Evolutionary conservation across 2,329 filamentous ascomycete species (phyloP).

Genomic region (Tolypocladium ovalisporum): DNA sequence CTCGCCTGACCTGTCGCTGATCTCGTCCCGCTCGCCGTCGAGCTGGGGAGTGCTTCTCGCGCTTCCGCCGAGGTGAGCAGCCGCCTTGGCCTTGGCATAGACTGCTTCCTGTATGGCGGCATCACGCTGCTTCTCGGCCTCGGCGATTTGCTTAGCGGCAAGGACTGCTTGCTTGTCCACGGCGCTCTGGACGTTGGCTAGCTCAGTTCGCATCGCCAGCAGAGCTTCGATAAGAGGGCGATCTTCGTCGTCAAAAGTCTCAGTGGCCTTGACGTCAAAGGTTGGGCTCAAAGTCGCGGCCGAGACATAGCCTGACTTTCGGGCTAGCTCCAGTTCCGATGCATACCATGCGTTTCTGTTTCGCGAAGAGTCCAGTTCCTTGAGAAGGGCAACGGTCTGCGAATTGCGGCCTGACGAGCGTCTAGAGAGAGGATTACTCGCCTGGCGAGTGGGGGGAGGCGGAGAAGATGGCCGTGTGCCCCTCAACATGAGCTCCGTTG

Average conservation of each 20-base stretch:
- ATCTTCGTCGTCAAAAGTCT: slow-evolving; percentile 85
- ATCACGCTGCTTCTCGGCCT: slow-evolving; percentile 90
- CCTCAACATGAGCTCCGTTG: slow-evolving; percentile 44
- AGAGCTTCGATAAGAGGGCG: slow-evolving; percentile 86
- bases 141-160: slow-evolving; percentile 81
- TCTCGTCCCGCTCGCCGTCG: slow-evolving; percentile 50
- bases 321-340: slow-evolving; percentile 83
- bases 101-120: slow-evolving; percentile 89
- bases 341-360: slow-evolving; percentile 95
- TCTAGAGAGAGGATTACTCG: slow-evolving; percentile 47
- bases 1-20: slow-evolving; percentile 47
- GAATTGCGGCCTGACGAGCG: slow-evolving; percentile 50
- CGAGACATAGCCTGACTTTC: slow-evolving; percentile 77
- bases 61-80: slow-evolving; percentile 60
- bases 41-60: slow-evolving; percentile 48
- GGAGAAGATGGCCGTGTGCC: slow-evolving; percentile 42
- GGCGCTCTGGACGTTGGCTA: slow-evolving; percentile 79
- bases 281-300: slow-evolving; percentile 59
- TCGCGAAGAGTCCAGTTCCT: slow-evolving; percentile 76
- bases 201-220: slow-evolving; percentile 78
- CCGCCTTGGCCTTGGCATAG: slow-evolving; percentile 87
- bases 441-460: slow-evolving; percentile 44
- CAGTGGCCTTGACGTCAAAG: slow-evolving; percentile 64
- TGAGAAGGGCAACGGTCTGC: slow-evolving; percentile 64
- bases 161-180: slow-evolving; percentile 80